A percentile compares a stretch with the other conserved stretches of the same genome.
These are phyloP conservation scores for Colletotrichum incanum DNA, from an alignment of 2,329 filamentous ascomycete species.

Conservation along the genomic window DNA sequence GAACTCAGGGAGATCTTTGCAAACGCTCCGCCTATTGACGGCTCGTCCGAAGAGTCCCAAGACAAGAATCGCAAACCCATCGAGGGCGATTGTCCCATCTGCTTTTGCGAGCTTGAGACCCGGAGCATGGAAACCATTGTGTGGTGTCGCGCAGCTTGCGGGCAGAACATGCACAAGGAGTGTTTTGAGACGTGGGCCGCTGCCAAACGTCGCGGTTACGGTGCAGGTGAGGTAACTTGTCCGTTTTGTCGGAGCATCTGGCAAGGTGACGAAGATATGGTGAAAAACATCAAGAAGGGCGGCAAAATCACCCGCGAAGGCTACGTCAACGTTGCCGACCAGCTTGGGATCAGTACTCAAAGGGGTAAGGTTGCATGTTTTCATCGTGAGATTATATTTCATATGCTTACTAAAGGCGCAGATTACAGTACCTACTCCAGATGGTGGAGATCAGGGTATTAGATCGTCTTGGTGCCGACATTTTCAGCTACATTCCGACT, in stretches of 20 bases:
- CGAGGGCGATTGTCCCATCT: slow-evolving; percentile 72
- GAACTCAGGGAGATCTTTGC: slow-evolving; percentile 74
- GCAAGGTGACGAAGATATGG: slow-evolving; percentile 62
- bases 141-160: slow-evolving; percentile 68
- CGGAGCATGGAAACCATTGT: slow-evolving; percentile 57
- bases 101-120: slow-evolving; percentile 64
- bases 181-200: slow-evolving; percentile 71
- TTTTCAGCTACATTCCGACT: no score
- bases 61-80: slow-evolving; percentile 63
- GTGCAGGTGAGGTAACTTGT: slow-evolving; percentile 65
- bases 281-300: slow-evolving; percentile 61
- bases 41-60: slow-evolving; percentile 52
- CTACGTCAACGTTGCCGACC: slow-evolving; percentile 74
- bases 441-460: slow-evolving; percentile 10
- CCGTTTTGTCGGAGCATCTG: slow-evolving; percentile 74
- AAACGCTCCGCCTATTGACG: slow-evolving; percentile 66
- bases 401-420: background rate
- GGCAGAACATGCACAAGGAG: slow-evolving; percentile 68
- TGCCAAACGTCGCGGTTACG: slow-evolving; percentile 57
- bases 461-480: no score
- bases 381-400: background rate
- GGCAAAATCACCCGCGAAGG: slow-evolving; percentile 64
- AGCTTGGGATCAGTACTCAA: slow-evolving; percentile 70
- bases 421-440: slow-evolving; percentile 37
- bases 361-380: slow-evolving; percentile 59